Evolutionary conservation across 1,284 basidiomycete species (phyloP), one percentile per base, ranked within the genome.

Genomic region (Cystobasidium slooffiae): DNA sequence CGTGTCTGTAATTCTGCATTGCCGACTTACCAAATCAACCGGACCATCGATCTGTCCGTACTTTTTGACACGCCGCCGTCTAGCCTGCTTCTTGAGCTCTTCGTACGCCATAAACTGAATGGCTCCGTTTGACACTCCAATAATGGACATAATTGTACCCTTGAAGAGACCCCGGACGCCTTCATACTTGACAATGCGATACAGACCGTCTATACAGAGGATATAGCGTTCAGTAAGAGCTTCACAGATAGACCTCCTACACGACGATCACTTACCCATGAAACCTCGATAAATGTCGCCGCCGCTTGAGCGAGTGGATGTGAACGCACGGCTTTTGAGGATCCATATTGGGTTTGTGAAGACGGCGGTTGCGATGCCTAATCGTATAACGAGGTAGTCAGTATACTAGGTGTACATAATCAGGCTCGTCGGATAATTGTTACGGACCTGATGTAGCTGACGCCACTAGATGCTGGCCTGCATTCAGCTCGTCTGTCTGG

Each of bases 301-400:
- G 74, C 89, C 87, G 56, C 56, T 59, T 72, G 87, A 86, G 31
- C 86, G 82, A 6, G 84, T 85, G 0, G 93, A 92, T 1, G 94
- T 94, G 80, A 98, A 99, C 89, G 99, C 96, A 75, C 96, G 88
- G 7, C 97, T 96, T 84, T 97, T 94, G 76, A 99, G 91, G 12
- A 99, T 93, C 96, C 96, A 99, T 79, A 99, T 89, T 0, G 97
- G 97, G 83, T 99, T 99, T 8, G 97, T 99, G 82, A 97, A 87
- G 76, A 98, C 86, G 0, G 96, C 94, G 1, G 95, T 97, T 43
- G 90, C 89, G 7, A 94, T 92, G 83, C 93, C 93, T 95, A 81
- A 20, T n/a, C 12, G 49, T n/a, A 16, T 39, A 22, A 31, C 53
- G 9, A n/a, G 22, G 24, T 31, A 6, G 59, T 61, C 41, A 61